Percentiles rank a stretch among this genome's conserved stretches.
phyloP scores from a whole-genome alignment of 2,329 filamentous ascomycete species.

The Conoideocrella luteorostrata region DNA sequence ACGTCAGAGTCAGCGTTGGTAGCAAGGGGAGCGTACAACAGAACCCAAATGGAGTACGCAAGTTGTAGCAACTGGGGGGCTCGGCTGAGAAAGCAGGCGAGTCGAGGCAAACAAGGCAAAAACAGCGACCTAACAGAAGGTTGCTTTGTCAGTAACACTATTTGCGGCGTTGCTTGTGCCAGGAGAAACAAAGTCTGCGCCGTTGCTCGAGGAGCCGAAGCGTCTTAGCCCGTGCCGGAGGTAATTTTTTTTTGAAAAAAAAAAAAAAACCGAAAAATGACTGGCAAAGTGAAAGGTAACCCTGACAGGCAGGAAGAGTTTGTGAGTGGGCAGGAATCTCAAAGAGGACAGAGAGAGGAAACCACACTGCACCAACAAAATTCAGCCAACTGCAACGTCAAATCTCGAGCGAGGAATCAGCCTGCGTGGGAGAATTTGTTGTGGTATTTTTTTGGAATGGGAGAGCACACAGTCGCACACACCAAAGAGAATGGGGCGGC shows the following conservation, averaged over 20 bases:
- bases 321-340: constrained; percentile 2
- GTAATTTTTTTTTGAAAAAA: neutral
- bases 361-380: constrained; percentile 3
- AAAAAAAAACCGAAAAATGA: constrained; percentile 1
- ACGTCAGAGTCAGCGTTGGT: neutral
- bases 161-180: constrained; percentile 1
- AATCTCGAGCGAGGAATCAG: constrained; percentile 1
- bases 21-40: constrained; percentile 4
- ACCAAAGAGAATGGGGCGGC: neutral
- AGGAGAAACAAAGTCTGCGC: constrained; percentile 1
- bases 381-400: constrained; percentile 5
- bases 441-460: constrained; percentile 1
- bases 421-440: constrained; percentile 1
- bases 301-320: no score
- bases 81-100: constrained; percentile 4
- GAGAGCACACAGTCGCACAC: constrained; percentile 1
- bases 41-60: constrained; percentile 2
- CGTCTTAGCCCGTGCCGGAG: constrained; percentile 1
- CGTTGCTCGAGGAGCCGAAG: constrained; percentile 6
- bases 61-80: constrained; percentile 2
- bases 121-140: constrained; percentile 4
- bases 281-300: no score
- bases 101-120: constrained; percentile 4
- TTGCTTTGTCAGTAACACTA: constrained; percentile 8
- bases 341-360: no score